Evolutionary conservation across 1,284 basidiomycete species (phyloP).

Genomic region (Rhodotorula sp.): DNA sequence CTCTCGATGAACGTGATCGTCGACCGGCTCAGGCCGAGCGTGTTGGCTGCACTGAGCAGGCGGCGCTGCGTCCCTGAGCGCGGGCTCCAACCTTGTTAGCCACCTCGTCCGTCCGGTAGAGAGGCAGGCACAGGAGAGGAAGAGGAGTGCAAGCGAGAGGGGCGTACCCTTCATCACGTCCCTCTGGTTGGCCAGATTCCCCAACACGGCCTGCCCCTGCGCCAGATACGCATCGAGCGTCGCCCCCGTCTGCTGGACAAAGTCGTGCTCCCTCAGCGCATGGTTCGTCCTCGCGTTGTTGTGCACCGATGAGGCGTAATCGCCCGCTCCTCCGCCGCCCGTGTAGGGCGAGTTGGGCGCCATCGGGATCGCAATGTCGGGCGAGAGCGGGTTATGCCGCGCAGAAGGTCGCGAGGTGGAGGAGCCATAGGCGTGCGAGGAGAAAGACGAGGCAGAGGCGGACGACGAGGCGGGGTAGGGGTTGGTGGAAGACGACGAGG

Average conservation of each 20-base stretch:
- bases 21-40: slow-evolving; percentile 82
- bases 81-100: no score
- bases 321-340: background rate
- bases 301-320: slow-evolving; percentile 45
- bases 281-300: slow-evolving; percentile 57
- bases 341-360: background rate
- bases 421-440: background rate
- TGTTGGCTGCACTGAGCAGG: slow-evolving; percentile 84
- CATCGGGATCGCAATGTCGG: slow-evolving; percentile 52
- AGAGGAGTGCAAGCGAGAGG: background rate
- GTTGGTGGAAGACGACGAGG: slow-evolving; percentile 5
- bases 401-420: background rate
- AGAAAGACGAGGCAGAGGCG: slow-evolving; percentile 11
- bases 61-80: slow-evolving; percentile 68
- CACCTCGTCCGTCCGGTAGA: no score
- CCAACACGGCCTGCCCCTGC: slow-evolving; percentile 83
- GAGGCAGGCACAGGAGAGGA: no score
- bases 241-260: slow-evolving; percentile 75
- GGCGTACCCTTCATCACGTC: slow-evolving; percentile 75
- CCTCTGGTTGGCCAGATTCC: slow-evolving; percentile 85
- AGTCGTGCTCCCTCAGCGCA: slow-evolving; percentile 80
- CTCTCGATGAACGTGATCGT: slow-evolving; percentile 95
- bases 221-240: slow-evolving; percentile 84
- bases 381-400: background rate
- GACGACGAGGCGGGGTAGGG: slow-evolving; percentile 3